Evolutionary conservation across 2,329 filamentous ascomycete species (phyloP).

Genomic region (Stemphylium vesicarium): DNA sequence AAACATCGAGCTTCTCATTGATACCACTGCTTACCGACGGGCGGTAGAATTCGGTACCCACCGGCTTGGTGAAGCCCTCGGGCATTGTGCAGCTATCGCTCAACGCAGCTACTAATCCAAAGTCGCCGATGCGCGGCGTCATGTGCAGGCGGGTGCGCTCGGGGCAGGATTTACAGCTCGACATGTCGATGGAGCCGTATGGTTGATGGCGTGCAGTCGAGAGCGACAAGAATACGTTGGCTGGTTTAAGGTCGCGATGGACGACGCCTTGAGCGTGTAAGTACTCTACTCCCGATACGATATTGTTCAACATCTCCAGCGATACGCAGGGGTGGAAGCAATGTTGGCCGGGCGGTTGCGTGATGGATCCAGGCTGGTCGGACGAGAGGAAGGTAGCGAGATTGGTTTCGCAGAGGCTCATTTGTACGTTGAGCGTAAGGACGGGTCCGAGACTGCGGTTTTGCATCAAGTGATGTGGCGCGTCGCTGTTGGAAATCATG

Average conservation of each 20-base stretch:
- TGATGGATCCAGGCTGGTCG: conserved; percentile 16
- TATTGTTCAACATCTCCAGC: conserved; percentile 62
- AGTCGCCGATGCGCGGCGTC: conserved; percentile 70
- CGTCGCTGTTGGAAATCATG: conserved; percentile 48
- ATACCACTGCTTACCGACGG: conserved; percentile 48
- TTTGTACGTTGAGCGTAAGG: conserved; percentile 69
- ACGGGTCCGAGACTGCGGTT: conserved; percentile 30
- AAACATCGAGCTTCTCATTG: conserved; percentile 65
- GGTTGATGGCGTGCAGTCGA: conserved; percentile 44
- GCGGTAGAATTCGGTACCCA: conserved; percentile 69
- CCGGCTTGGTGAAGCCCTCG: conserved; percentile 49
- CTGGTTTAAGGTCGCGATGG: conserved; percentile 72
- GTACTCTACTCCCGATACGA: conserved; percentile 69
- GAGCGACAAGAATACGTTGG: conserved; percentile 69
- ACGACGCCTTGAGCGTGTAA: conserved; percentile 66
- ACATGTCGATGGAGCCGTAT: conserved; percentile 56
- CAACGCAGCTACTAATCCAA: conserved; percentile 67
- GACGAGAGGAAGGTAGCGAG: conserved; percentile 63
- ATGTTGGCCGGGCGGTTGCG: conserved; percentile 52
- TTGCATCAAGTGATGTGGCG: conserved; percentile 31
- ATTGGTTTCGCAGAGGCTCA: conserved; percentile 69
- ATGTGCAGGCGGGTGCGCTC: conserved; percentile 50
- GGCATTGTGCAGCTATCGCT: conserved; percentile 43
- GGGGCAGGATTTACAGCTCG: conserved; percentile 56
- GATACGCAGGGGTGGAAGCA: conserved; percentile 68